Percentiles rank a stretch among this genome's conserved stretches.
phyloP scores from a whole-genome alignment of 2,329 filamentous ascomycete species.

The Phyllosticta capitalensis region DNA sequence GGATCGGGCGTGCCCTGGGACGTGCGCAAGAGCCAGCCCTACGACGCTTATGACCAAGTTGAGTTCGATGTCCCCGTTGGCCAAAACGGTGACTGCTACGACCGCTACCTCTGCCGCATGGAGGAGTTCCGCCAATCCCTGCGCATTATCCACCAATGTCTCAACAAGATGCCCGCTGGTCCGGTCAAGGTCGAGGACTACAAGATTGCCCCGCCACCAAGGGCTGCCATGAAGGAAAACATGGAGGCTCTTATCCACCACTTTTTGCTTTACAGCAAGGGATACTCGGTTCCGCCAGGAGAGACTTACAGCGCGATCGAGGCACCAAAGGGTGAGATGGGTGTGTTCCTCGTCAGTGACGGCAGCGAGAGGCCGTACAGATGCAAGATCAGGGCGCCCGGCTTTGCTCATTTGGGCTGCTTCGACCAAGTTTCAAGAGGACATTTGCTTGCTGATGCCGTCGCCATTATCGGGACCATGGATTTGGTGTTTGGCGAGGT shows the following conservation, averaged over 20 bases:
- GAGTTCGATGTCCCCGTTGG: conserved; percentile 98
- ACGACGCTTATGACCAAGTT: conserved; percentile 95
- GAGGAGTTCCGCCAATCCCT: conserved; percentile 98
- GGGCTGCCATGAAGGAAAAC: conserved; percentile 99
- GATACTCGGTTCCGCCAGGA: conserved; percentile 90
- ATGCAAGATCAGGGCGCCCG: conserved; percentile 93
- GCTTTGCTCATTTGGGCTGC: conserved; percentile 87
- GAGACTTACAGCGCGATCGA: conserved; percentile 98
- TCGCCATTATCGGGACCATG: conserved; percentile 71
- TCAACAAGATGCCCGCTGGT: conserved; percentile 97
- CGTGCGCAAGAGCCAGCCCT: conserved; percentile 90
- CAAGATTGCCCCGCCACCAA: conserved; percentile 94
- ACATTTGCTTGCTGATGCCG: conserved; percentile 89
- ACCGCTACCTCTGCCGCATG: conserved; percentile 98
- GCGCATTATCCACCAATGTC: conserved; percentile 95
- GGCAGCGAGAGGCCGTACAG: conserved; percentile 93
- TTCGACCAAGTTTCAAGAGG: conserved; percentile 92
- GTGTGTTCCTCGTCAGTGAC: conserved; percentile 90
- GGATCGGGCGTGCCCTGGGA: conserved; percentile 95
- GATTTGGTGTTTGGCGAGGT: conserved; percentile 28
- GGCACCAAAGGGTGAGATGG: conserved; percentile 99
- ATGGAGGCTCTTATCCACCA: conserved; percentile 99
- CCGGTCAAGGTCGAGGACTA: conserved; percentile 96
- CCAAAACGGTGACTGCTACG: conserved; percentile 96
- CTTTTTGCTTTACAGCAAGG: conserved; percentile 98